Percentiles rank a stretch among this genome's conserved stretches.
phyloP scores from a whole-genome alignment of 169 alveolate genomes.

The Theileria luwenshuni region DNA sequence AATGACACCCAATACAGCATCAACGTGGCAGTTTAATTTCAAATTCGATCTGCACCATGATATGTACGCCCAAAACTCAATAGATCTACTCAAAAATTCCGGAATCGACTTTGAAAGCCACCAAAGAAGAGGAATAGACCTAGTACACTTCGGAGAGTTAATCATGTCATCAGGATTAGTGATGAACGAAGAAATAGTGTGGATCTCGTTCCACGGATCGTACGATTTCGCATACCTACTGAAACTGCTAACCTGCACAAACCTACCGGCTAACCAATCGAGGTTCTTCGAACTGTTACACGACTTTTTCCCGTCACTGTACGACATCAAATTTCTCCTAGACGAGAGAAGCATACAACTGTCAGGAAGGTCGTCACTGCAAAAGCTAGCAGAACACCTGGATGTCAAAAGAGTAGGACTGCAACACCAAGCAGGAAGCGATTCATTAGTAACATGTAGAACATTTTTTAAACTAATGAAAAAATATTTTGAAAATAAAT shows the following conservation, averaged over 20 bases:
- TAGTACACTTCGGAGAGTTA: conserved; percentile 93
- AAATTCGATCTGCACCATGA: conserved; percentile 91
- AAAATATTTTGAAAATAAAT: conserved; percentile 79
- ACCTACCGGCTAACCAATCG: conserved; percentile 91
- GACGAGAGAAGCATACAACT: conserved; percentile 84
- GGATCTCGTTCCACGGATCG: conserved; percentile 98
- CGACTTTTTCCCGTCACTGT: conserved; percentile 92
- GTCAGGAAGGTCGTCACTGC: conserved; percentile 82
- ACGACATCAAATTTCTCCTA: conserved; percentile 92
- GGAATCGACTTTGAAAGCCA: conserved; percentile 96
- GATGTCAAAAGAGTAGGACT: conserved; percentile 92
- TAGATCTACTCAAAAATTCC: conserved; percentile 90
- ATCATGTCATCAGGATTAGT: conserved; percentile 93
- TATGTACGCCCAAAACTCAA: conserved; percentile 90
- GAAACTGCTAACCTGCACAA: conserved; percentile 86
- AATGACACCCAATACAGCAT: conserved; percentile 84
- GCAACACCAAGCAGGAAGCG: conserved; percentile 99
- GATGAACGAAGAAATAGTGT: conserved; percentile 94
- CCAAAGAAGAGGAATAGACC: conserved; percentile 90
- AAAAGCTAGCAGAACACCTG: conserved; percentile 83
- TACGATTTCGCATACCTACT: conserved; percentile 97
- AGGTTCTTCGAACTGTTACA: conserved; percentile 88
- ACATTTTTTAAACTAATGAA: conserved; percentile 91
- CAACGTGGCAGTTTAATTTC: conserved; percentile 97
- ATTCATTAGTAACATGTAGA: conserved; percentile 92